phyloP scores from a whole-genome alignment of 2,329 filamentous ascomycete species.

The Aspergillus niger region DNA sequence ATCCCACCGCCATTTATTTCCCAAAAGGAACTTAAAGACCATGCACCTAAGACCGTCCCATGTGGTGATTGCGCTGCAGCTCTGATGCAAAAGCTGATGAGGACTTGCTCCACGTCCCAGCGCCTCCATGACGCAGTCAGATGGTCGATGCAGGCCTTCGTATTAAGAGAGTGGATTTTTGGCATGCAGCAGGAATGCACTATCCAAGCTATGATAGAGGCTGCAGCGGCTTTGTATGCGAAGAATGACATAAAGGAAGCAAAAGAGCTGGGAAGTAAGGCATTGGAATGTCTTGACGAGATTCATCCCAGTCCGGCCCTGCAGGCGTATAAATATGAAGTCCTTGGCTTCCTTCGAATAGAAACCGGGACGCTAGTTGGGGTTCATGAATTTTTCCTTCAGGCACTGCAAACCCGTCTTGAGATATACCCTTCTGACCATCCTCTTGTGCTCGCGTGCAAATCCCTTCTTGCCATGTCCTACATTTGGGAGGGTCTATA shows the following conservation, averaged over 20 bases:
- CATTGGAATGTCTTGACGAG: not conserved
- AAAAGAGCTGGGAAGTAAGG: not conserved
- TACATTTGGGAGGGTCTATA: not conserved
- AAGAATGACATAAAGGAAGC: not conserved
- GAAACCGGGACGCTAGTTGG: not conserved
- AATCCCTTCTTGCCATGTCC: not conserved
- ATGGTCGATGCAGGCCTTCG: not conserved
- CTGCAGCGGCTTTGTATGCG: not conserved
- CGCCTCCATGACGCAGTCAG: not conserved
- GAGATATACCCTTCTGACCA: not conserved
- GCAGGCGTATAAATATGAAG: not conserved
- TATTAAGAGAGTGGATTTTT: not conserved
- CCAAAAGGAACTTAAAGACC: not conserved
- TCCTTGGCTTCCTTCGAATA: not conserved
- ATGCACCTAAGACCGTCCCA: not conserved
- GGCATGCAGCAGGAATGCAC: not conserved
- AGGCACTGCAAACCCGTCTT: not conserved
- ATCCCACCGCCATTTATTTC: not conserved
- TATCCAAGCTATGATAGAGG: not conserved
- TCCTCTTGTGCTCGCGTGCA: not conserved
- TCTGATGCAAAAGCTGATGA: not conserved
- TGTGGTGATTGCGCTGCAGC: not conserved
- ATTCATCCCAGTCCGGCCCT: not conserved
- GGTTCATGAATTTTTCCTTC: not conserved
- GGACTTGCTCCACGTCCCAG: not conserved